Evolutionary conservation across 371 early-diverging fungal genomes (phyloP).

Genomic region (Mortierella sp.): DNA sequence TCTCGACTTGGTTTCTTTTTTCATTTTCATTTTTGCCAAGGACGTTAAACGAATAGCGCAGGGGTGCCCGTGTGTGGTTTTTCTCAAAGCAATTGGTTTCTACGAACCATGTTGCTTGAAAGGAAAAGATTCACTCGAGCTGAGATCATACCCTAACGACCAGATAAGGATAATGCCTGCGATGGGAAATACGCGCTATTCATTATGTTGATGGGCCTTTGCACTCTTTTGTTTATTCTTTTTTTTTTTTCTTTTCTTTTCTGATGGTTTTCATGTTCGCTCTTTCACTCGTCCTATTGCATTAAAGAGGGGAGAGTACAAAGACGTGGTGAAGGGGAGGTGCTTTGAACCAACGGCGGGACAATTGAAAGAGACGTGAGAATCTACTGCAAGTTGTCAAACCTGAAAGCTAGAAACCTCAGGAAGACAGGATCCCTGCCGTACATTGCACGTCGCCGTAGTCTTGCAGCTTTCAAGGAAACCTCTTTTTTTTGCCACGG

Average conservation of each 20-base stretch:
- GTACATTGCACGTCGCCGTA: not conserved
- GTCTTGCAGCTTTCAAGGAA: not conserved
- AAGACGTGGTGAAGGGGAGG: not conserved
- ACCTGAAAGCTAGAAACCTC: not conserved
- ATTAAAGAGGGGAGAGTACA: not conserved
- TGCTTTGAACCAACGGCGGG: not conserved
- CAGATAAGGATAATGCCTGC: constrained; percentile 61
- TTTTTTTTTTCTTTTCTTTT: not conserved
- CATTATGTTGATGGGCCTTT: constrained; percentile 7
- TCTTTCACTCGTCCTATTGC: not conserved
- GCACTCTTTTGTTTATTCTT: not conserved
- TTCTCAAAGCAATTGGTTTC: constrained; percentile 5
- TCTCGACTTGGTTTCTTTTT: not conserved
- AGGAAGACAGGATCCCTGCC: not conserved
- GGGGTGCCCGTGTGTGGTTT: constrained; percentile 57
- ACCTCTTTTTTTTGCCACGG: not conserved
- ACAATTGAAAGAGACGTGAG: not conserved
- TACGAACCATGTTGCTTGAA: not conserved
- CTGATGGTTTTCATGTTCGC: not conserved
- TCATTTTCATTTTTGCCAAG: not conserved
- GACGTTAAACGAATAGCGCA: constrained; percentile 15
- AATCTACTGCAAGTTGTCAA: not conserved
- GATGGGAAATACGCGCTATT: constrained; percentile 54
- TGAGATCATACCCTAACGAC: constrained; percentile 61
- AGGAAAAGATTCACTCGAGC: constrained; percentile 41